Evolutionary conservation across 371 early-diverging fungal genomes (phyloP).

Genomic region (Coemansia sp.): DNA sequence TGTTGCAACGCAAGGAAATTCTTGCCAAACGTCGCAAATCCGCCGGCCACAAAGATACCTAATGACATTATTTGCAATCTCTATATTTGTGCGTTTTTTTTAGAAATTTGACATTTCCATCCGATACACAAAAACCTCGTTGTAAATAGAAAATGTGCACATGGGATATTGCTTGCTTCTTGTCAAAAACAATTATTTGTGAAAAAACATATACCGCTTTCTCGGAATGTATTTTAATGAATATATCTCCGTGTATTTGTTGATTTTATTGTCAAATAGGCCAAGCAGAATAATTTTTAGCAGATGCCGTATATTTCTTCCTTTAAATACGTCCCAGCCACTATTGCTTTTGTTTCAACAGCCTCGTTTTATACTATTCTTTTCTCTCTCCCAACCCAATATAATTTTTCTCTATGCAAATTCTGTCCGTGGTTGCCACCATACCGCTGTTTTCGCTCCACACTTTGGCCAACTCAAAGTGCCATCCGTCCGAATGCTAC

Average conservation of each 20-base stretch:
- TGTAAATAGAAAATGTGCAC: not conserved
- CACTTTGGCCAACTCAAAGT: constrained; percentile 18
- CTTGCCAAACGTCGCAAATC: constrained; percentile 2
- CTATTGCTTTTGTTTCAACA: too few relatives aligned
- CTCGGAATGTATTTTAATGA: not conserved
- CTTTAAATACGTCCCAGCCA: too few relatives aligned
- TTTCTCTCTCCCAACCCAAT: too few relatives aligned
- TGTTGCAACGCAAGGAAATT: not conserved
- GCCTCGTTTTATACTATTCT: too few relatives aligned
- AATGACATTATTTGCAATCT: too few relatives aligned
- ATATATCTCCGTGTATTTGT: not conserved
- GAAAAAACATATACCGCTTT: not conserved
- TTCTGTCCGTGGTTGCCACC: not conserved
- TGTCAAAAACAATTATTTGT: not conserved
- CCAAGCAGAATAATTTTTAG: too few relatives aligned
- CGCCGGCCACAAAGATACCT: not conserved
- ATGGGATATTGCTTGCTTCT: not conserved
- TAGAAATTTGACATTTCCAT: not conserved
- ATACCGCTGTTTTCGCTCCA: constrained; percentile 6
- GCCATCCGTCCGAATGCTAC: constrained; percentile 27
- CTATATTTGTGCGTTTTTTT: not conserved
- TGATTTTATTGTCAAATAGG: not conserved
- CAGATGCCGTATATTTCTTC: too few relatives aligned
- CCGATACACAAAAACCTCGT: not conserved
- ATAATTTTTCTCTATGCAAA: constrained; percentile 5